phyloP scores from a whole-genome alignment of 305 asterid genomes.

The Fraxinus albicans region DNA sequence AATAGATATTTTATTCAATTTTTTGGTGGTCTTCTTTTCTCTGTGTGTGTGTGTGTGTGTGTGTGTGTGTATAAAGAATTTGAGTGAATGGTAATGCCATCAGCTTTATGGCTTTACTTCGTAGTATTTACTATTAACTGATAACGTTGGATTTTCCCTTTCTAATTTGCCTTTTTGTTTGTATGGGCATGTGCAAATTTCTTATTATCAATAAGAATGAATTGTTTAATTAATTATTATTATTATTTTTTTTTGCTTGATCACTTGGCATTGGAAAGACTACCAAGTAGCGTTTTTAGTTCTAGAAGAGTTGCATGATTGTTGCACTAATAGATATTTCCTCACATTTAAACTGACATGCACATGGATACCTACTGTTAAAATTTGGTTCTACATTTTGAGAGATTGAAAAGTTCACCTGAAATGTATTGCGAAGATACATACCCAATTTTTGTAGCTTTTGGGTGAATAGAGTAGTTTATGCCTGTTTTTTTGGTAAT shows the following conservation, averaged over 20 bases:
- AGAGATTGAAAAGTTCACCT: neutral
- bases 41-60: no score
- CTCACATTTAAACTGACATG: neutral
- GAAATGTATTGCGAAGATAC: neutral
- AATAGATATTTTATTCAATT: neutral
- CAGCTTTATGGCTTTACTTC: neutral
- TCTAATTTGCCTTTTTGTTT: neutral
- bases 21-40: neutral
- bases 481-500: neutral
- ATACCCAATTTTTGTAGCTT: neutral
- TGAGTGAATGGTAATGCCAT: neutral
- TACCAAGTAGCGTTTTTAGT: neutral
- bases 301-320: neutral
- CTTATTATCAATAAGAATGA: neutral
- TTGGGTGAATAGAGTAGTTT: neutral
- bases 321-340: neutral
- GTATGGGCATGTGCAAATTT: neutral
- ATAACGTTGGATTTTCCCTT: neutral
- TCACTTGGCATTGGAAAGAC: neutral
- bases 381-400: neutral
- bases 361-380: neutral
- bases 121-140: neutral
- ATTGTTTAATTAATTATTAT: neutral
- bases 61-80: neutral
- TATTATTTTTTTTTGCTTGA: neutral